Base-by-base conservation (phyloP, 345 rosid species). In the Camelina laxa region DNA sequence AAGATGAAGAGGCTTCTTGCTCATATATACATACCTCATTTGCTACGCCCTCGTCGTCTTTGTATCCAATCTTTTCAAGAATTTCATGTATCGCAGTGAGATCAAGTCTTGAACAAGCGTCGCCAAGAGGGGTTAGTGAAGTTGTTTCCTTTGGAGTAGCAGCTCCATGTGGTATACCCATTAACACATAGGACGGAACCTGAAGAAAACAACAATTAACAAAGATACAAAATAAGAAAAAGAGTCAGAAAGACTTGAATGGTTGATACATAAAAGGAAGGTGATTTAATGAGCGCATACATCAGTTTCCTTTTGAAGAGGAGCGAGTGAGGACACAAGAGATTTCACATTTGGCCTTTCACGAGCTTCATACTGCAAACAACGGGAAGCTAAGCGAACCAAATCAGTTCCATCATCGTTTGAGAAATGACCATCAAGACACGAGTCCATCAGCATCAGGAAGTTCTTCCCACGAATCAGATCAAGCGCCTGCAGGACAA, bases 331-430 rank as follows among this genome's bases (percentile, higher is more conserved):
- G 51, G 75, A 67, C 63, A 89, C 97, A 45, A 89, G 91, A 82
- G 95, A 89, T 75, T 87, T 91, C 47, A 86, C 86, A 61, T 87
- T 89, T 4, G 97, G 97, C 87, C 97, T 91, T 81, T 91, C 95
- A 69, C 95, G 95, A 73, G 95, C 79, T 82, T 91, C 97, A 65
- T 85, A 87, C 79, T 89, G 95, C 80, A 91, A 81, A 81, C 97
- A 91, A 39, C 97, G 92, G 2, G 97, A 85, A 57, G 95, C 97
- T 78, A 91, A 75, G 8, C 91, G 85, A 66, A 89, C 89, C 76
- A 89, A 50, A 67, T 91, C 97, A n/a, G 95, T 87, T 81, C 95
- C 95, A 86, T 91, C 95, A 67, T 91, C 89, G 35, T 87, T 91
- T 55, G 97, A 91, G 84, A 89, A 87, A 74, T 89, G 91, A 64